phyloP scores from a whole-genome alignment of 805 yeast species.

The Brettanomyces anomalus region DNA sequence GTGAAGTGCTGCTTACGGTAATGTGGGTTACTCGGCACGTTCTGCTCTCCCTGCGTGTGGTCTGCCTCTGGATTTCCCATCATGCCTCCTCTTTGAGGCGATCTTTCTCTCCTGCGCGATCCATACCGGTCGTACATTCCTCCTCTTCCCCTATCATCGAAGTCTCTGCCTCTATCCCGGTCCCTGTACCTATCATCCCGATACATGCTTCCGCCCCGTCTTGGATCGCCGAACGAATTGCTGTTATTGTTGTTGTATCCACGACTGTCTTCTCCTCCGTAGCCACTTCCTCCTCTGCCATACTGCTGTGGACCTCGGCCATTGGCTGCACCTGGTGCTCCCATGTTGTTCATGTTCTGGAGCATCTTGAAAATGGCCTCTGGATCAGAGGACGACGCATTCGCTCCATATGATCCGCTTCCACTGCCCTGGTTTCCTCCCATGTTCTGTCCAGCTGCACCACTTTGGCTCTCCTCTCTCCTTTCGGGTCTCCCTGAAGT shows the following conservation, averaged over 20 bases:
- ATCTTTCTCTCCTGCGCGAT: conserved; percentile 33
- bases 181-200: conserved; percentile 18
- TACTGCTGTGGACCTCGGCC: conserved; percentile 5
- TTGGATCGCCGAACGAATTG: conserved; percentile 2
- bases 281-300: background rate
- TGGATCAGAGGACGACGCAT: conserved; percentile 22
- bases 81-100: conserved; percentile 30
- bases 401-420: conserved; percentile 4
- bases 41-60: conserved; percentile 47
- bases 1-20: conserved; percentile 68
- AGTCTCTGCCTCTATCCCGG: conserved; percentile 29
- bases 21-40: conserved; percentile 64
- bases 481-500: background rate
- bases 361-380: conserved; percentile 42
- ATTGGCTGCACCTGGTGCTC: conserved; percentile 15
- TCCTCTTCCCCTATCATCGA: conserved; percentile 22
- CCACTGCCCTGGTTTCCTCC: background rate
- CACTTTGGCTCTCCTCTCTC: no score
- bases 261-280: conserved; percentile 4
- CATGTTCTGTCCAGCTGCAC: no score
- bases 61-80: conserved; percentile 19
- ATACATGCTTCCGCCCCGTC: conserved; percentile 8
- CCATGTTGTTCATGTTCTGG: conserved; percentile 36
- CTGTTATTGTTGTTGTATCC: conserved; percentile 15
- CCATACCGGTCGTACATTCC: conserved; percentile 6